Percentiles rank a stretch among this genome's conserved stretches.
Conservation (phyloP, 1,284 basidiomycete genomes). For the Pholiota adiposa region DNA sequence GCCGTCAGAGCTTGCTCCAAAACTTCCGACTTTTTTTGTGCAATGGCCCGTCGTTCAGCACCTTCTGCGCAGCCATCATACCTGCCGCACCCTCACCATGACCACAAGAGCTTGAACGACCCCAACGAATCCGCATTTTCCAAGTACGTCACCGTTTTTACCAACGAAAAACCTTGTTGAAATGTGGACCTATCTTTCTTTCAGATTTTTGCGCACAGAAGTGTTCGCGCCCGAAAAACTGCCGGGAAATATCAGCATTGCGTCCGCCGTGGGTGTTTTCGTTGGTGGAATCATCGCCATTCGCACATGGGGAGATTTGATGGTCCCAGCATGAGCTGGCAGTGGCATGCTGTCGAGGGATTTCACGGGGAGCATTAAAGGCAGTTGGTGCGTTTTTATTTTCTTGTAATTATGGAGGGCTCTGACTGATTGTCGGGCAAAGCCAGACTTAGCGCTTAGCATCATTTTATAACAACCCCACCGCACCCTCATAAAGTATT, state of each 20-base stretch:
- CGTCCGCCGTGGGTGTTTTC: constrained; percentile 67
- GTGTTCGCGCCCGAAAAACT: constrained; percentile 73
- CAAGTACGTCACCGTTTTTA: constrained; percentile 26
- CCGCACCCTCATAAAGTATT: constrained; percentile 17
- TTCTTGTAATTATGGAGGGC: too few species aligned
- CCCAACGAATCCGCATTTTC: constrained; percentile 64
- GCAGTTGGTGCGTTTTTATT: constrained; percentile 8
- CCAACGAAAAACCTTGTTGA: not conserved
- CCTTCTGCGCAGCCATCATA: constrained; percentile 58
- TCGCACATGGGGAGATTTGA: constrained; percentile 74
- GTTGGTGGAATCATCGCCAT: constrained; percentile 65
- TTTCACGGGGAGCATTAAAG: not conserved
- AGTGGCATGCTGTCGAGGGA: not conserved
- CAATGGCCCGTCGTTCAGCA: constrained; percentile 71
- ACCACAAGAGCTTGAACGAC: constrained; percentile 45
- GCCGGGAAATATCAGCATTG: constrained; percentile 69
- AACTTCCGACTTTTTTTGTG: constrained; percentile 14
- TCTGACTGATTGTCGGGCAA: not conserved
- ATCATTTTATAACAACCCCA: constrained; percentile 8
- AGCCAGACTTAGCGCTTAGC: not conserved
- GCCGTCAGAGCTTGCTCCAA: too few species aligned
- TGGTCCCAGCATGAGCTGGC: constrained; percentile 55
- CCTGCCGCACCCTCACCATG: constrained; percentile 45
- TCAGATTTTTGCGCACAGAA: constrained; percentile 63
- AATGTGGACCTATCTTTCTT: not conserved